A percentile compares a stretch with the other conserved stretches of the same genome.
phyloP scores from a whole-genome alignment of 2,329 filamentous ascomycete species.

The Xylaria sp. region DNA sequence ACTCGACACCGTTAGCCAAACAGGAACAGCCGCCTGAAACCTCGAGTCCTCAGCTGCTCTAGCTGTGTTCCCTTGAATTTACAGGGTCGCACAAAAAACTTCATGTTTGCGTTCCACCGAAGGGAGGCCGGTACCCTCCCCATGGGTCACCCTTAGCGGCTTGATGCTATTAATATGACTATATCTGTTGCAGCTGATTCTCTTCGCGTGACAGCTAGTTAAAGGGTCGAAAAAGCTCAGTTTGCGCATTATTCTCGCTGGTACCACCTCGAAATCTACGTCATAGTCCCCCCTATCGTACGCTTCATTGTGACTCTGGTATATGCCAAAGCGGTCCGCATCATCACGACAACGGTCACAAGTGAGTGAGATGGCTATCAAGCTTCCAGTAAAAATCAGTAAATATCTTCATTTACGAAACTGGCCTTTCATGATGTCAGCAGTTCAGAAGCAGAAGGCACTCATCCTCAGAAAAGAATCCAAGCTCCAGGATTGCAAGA shows the following conservation, averaged over 20 bases:
- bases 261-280: slow-evolving; percentile 8
- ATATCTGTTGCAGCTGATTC: not conserved
- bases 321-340: not conserved
- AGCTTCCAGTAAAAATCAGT: not conserved
- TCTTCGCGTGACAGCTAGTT: not conserved
- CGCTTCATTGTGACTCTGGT: not conserved
- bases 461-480: not conserved
- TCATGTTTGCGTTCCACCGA: not conserved
- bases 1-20: not conserved
- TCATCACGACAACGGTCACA: not conserved
- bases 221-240: not conserved
- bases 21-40: not conserved
- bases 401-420: not conserved
- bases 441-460: not conserved
- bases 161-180: not conserved
- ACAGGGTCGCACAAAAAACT: not conserved
- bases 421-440: not conserved
- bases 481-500: not conserved
- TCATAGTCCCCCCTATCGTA: not conserved
- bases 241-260: not conserved
- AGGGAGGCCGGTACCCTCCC: not conserved
- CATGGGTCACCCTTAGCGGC: not conserved
- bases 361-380: not conserved
- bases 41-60: not conserved
- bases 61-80: not conserved